phyloP scores from a whole-genome alignment of 257 asterid species.

The Penstemon newberryi region DNA sequence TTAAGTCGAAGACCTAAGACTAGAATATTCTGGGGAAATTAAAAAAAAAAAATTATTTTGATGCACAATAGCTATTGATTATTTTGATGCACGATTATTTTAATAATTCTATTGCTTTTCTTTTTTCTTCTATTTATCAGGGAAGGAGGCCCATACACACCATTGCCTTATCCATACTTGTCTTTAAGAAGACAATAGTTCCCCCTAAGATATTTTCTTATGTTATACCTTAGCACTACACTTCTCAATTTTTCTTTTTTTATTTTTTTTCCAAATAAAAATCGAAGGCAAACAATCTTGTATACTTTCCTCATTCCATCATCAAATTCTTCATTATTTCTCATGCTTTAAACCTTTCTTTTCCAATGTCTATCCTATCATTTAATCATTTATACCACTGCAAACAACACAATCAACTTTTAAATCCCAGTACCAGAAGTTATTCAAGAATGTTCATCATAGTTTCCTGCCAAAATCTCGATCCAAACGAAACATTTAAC shows the following conservation, averaged over 20 bases:
- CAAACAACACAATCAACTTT: slow-evolving; percentile 30
- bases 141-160: slow-evolving; percentile 39
- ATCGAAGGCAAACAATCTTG: slow-evolving; percentile 9
- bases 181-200: background rate
- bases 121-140: too few relatives aligned
- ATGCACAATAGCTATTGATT: too few relatives aligned
- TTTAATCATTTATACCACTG: slow-evolving; percentile 26
- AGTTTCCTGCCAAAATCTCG: slow-evolving; percentile 47
- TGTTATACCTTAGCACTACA: background rate
- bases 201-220: slow-evolving; percentile 33
- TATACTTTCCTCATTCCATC: background rate
- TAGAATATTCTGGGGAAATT: too few relatives aligned
- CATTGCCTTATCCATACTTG: slow-evolving; percentile 37
- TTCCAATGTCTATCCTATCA: slow-evolving; percentile 46
- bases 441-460: slow-evolving; percentile 30
- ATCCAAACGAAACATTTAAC: slow-evolving; percentile 24
- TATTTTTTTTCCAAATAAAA: background rate
- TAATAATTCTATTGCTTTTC: too few relatives aligned
- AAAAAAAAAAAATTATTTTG: too few relatives aligned
- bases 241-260: background rate
- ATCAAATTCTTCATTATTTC: slow-evolving; percentile 25
- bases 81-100: too few relatives aligned
- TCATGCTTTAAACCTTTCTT: slow-evolving; percentile 20
- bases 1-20: too few relatives aligned
- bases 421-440: slow-evolving; percentile 4